Conservation (phyloP, 768 basidiomycete genomes). For the Boletus reticuloceps region DNA sequence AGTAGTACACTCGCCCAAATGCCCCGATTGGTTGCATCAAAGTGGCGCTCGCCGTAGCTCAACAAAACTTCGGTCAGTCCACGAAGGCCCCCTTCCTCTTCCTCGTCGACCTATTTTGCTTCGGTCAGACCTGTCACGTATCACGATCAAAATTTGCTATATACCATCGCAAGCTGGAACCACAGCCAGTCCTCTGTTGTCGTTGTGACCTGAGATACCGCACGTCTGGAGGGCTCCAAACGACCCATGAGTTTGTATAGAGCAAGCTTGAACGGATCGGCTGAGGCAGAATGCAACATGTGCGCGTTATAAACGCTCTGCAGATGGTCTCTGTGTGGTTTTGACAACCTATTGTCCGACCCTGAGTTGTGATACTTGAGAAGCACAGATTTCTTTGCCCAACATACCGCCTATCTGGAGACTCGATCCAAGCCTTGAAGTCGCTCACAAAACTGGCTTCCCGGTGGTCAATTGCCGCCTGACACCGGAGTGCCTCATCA, state of each 20-base stretch:
- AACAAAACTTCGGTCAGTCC: conserved; percentile 72
- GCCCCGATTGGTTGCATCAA: conserved; percentile 64
- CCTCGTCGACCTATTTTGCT: conserved; percentile 63
- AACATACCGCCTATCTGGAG: conserved; percentile 69
- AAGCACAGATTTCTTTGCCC: not conserved
- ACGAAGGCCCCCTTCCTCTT: conserved; percentile 74
- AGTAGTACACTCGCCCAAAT: conserved; percentile 83
- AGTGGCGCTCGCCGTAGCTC: conserved; percentile 79
- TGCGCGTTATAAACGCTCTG: conserved; percentile 80
- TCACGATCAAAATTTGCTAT: not conserved
- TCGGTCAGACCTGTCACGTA: conserved; percentile 5
- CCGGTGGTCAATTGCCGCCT: conserved; percentile 68
- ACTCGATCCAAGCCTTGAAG: conserved; percentile 82
- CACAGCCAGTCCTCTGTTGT: conserved; percentile 99
- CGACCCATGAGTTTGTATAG: conserved; percentile 95
- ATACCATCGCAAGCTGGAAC: conserved; percentile 89
- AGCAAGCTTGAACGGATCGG: conserved; percentile 95
- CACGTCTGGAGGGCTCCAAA: conserved; percentile 77
- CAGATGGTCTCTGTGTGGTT: conserved; percentile 75
- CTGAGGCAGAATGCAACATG: conserved; percentile 83
- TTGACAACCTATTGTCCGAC: conserved; percentile 51
- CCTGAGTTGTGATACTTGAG: not conserved
- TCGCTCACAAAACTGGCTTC: conserved; percentile 83
- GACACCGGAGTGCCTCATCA: conserved; percentile 66
- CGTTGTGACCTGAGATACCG: conserved; percentile 78